Conservation (phyloP, 2,329 filamentous ascomycete species). For the Colletotrichum tanaceti region DNA sequence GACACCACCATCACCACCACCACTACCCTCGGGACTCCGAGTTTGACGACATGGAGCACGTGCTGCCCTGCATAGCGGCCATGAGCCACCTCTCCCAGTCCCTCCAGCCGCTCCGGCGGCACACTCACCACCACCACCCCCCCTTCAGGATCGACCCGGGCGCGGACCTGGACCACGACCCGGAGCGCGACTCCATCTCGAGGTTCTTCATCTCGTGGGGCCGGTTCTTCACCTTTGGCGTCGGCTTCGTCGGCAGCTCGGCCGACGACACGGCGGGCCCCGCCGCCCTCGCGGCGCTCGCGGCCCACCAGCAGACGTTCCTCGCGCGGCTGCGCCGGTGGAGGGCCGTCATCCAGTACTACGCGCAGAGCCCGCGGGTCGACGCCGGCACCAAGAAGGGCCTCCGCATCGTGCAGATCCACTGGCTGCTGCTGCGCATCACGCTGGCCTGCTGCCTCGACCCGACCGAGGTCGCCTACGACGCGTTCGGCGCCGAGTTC, state of each 20-base stretch:
- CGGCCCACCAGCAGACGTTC: slow-evolving; percentile 25
- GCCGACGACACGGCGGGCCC: no score
- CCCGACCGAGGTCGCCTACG: slow-evolving; percentile 37
- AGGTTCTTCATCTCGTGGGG: slow-evolving; percentile 35
- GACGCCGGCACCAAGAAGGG: slow-evolving; percentile 24
- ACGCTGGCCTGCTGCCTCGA: slow-evolving; percentile 34
- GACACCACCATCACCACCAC: not conserved
- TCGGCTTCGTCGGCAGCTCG: slow-evolving; percentile 28
- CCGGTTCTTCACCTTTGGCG: slow-evolving; percentile 36
- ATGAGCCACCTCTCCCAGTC: slow-evolving; percentile 39
- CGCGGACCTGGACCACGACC: slow-evolving; percentile 19
- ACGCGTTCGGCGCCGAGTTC: slow-evolving; percentile 38
- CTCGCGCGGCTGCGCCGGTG: slow-evolving; percentile 23
- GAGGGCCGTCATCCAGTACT: slow-evolving; percentile 20
- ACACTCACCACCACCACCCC: slow-evolving; percentile 25
- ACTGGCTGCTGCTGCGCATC: slow-evolving; percentile 31
- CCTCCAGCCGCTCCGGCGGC: slow-evolving; percentile 19
- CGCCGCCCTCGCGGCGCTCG: no score
- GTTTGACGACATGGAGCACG: slow-evolving; percentile 40
- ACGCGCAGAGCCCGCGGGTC: not conserved
- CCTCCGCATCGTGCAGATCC: slow-evolving; percentile 33
- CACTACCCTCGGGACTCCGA: slow-evolving; percentile 24
- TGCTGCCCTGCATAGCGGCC: slow-evolving; percentile 39
- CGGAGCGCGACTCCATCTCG: slow-evolving; percentile 16
- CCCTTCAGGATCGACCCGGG: slow-evolving; percentile 33